These are phyloP conservation scores for Psilocybe sp. DNA, from an alignment of 768 basidiomycete genomes.

Conservation along the genomic window DNA sequence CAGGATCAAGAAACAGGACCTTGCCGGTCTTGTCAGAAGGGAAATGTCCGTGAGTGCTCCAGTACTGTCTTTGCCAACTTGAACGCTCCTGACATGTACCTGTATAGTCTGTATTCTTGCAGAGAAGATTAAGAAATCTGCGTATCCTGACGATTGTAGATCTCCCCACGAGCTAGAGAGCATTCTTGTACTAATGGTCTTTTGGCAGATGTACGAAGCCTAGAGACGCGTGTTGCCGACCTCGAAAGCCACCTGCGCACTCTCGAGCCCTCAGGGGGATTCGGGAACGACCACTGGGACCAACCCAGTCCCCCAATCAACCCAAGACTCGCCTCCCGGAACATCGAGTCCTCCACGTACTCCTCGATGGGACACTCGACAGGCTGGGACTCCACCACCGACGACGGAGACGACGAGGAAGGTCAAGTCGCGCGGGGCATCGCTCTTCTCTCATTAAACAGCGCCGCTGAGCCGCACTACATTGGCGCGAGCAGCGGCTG, in stretches of 20 bases:
- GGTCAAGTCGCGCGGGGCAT: conserved; percentile 6
- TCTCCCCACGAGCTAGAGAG: background rate
- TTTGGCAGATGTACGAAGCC: conserved; percentile 2
- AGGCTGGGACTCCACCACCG: conserved; percentile 7
- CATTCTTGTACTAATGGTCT: background rate
- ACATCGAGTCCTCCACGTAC: background rate
- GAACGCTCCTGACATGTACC: background rate
- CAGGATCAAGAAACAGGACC: conserved; percentile 6
- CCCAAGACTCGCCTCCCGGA: background rate
- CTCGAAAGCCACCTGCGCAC: conserved; percentile 5
- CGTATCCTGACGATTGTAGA: conserved; percentile 7
- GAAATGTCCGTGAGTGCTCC: conserved; percentile 4
- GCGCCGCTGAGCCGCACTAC: conserved; percentile 7
- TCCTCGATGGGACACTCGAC: background rate
- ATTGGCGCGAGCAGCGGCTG: conserved; percentile 8
- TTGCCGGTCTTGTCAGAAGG: conserved; percentile 5
- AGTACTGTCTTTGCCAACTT: background rate
- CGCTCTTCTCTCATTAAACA: conserved; percentile 4
- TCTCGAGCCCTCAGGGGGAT: conserved; percentile 2
- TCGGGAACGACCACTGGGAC: conserved; percentile 8
- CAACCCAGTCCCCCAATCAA: no score
- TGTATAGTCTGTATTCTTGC: conserved; percentile 2
- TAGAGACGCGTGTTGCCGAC: conserved; percentile 8
- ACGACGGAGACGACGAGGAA: conserved; percentile 5
- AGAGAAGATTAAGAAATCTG: conserved; percentile 6